These are phyloP conservation scores for Parasitella parasitica DNA, from an alignment of 371 early-diverging fungal species.

Conservation along the genomic window DNA sequence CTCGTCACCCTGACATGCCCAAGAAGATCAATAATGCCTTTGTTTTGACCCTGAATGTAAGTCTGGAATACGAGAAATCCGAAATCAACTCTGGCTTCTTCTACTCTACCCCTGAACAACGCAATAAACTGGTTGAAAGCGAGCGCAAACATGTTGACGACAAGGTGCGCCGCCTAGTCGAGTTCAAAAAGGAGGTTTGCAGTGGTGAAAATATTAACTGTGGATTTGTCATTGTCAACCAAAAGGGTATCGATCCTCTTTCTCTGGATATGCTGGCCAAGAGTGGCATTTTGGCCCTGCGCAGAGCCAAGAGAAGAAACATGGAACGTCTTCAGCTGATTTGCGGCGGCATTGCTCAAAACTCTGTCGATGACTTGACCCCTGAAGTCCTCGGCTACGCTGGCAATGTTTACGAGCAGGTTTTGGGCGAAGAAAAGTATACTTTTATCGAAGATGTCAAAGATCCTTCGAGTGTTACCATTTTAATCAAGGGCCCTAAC, in stretches of 20 bases:
- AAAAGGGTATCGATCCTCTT: constrained; percentile 99
- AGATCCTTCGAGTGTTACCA: constrained; percentile 93
- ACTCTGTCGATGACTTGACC: constrained; percentile 95
- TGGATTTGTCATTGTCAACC: constrained; percentile 97
- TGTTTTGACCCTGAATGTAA: constrained; percentile 97
- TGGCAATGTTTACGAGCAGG: constrained; percentile 95
- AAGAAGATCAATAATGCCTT: constrained; percentile 92
- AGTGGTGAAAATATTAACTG: constrained; percentile 72
- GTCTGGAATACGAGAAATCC: constrained; percentile 99
- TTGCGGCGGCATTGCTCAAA: constrained; percentile 98
- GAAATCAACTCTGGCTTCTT: constrained; percentile 99
- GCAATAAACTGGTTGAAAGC: constrained; percentile 97
- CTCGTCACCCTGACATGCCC: constrained; percentile 99
- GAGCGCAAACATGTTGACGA: constrained; percentile 98
- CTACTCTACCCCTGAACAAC: constrained; percentile 97
- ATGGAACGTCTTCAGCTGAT: constrained; percentile 99
- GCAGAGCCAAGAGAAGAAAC: constrained; percentile 99
- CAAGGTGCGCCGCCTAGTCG: constrained; percentile 92
- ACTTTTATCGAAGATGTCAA: constrained; percentile 99
- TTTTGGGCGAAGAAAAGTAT: constrained; percentile 98
- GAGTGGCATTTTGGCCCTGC: constrained; percentile 96
- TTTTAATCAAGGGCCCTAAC: constrained; percentile 98
- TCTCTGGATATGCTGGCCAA: constrained; percentile 98
- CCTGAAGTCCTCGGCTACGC: constrained; percentile 92
- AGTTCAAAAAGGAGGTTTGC: constrained; percentile 95